These are phyloP conservation scores for Coriolopsis trogii DNA, from an alignment of 1,284 basidiomycete genomes.

Conservation along the genomic window DNA sequence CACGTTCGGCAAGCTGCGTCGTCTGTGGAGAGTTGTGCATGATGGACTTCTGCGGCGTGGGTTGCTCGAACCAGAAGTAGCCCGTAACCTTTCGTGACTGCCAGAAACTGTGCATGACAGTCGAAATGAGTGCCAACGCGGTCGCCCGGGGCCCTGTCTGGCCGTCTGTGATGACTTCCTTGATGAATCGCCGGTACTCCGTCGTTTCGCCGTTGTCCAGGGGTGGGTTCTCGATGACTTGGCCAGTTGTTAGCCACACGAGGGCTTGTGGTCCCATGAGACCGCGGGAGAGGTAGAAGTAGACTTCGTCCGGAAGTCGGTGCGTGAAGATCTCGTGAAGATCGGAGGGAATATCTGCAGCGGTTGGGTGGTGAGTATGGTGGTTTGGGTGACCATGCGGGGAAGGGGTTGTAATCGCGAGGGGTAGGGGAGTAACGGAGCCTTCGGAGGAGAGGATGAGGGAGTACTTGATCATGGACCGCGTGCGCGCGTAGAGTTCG, in stretches of 20 bases:
- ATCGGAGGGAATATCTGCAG: conserved; percentile 88
- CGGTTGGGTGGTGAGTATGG: conserved; percentile 71
- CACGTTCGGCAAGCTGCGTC: conserved; percentile 84
- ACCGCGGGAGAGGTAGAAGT: conserved; percentile 94
- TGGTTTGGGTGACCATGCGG: conserved; percentile 54
- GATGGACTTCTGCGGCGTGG: conserved; percentile 53
- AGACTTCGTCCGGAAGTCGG: conserved; percentile 94
- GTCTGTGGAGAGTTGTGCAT: conserved; percentile 81
- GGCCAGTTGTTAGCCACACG: conserved; percentile 87
- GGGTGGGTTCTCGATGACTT: conserved; percentile 87
- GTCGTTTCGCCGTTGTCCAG: conserved; percentile 94
- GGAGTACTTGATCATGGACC: conserved; percentile 92
- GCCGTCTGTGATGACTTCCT: conserved; percentile 93
- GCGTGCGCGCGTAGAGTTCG: conserved; percentile 89
- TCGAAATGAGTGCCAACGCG: conserved; percentile 83
- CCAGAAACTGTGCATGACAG: conserved; percentile 82
- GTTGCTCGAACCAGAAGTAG: conserved; percentile 77
- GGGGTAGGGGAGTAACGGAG: conserved; percentile 83
- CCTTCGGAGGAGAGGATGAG: conserved; percentile 93
- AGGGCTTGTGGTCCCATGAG: conserved; percentile 87
- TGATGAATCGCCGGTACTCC: conserved; percentile 94
- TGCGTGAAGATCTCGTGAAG: conserved; percentile 96
- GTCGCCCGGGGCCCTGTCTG: conserved; percentile 92
- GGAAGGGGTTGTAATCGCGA: conserved; percentile 64
- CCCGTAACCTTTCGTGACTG: conserved; percentile 70